Evolutionary conservation across 2,329 filamentous ascomycete genomes (phyloP).

Genomic region (Tolypocladium ovalisporum): DNA sequence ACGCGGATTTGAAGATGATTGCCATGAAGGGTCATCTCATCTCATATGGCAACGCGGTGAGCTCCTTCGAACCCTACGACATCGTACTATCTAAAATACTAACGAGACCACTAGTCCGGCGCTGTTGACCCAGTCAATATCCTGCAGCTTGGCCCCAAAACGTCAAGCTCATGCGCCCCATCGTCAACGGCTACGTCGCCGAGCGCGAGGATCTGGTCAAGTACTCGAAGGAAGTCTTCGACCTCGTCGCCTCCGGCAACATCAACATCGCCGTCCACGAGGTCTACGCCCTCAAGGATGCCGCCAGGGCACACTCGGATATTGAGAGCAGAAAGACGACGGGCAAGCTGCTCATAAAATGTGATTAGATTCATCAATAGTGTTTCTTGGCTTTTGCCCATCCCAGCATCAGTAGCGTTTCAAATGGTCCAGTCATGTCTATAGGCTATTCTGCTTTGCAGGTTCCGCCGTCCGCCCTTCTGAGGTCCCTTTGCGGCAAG

Average conservation of each 20-base stretch:
- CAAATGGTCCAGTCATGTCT: neutral
- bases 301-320: slow-evolving; percentile 62
- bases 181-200: slow-evolving; percentile 58
- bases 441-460: neutral
- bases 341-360: slow-evolving; percentile 70
- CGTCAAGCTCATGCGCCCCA: slow-evolving; percentile 63
- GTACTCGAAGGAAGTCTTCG: slow-evolving; percentile 64
- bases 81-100: slow-evolving; percentile 1
- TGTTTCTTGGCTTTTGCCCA: neutral
- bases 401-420: neutral
- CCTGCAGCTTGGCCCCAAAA: slow-evolving; percentile 59
- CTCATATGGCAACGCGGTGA: slow-evolving; percentile 69
- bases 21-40: slow-evolving; percentile 68
- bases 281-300: slow-evolving; percentile 64
- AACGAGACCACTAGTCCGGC: slow-evolving; percentile 36
- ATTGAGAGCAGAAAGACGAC: slow-evolving; percentile 73
- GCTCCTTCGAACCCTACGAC: slow-evolving; percentile 12
- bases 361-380: slow-evolving; percentile 25
- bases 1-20: slow-evolving; percentile 62
- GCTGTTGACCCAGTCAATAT: slow-evolving; percentile 58
- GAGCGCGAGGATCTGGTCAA: slow-evolving; percentile 59
- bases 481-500: neutral
- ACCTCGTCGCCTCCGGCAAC: slow-evolving; percentile 56
- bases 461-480: neutral
- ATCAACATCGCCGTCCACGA: slow-evolving; percentile 66